Evolutionary conservation across 352 stramenopile species (phyloP), one percentile per base, ranked within the genome.

Genomic region (Pythium insidiosum): DNA sequence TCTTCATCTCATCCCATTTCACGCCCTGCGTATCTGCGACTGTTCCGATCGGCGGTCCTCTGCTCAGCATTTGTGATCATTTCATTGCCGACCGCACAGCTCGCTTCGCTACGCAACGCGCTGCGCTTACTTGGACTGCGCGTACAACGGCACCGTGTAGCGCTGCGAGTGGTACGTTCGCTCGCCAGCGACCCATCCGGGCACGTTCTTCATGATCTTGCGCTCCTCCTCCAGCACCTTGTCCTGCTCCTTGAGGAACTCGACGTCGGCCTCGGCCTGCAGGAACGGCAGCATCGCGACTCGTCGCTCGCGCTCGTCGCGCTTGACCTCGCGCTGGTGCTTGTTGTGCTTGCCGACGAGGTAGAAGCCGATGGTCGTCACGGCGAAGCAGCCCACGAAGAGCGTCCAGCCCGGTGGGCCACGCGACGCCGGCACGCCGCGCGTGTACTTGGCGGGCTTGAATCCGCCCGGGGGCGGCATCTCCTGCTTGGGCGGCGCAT

Each of bases 171-270:
- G 77, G 68, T 96, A 97, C 34, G 84, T 73, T 19, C 68, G 91
- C 51, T 96, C 63, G 29, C 88, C 87, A 37, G 81, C 81, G 43
- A 78, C 66, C 91, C 90, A 98, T 39, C 88, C 94, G 24, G 76
- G 77, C 44, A 98, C 88, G 64, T 94, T 80, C 66, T 97, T 95
- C 95, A 98, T 98, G 58, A 97, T 84, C 59, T 96, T 78, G 47
- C 71, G 74, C 66, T 98, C 94, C 45, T 93, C 82, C 15, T 84
- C 79, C 45, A 96, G 76, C 43, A 94, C 74, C 41, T 92, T 79
- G 33, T 90, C 75, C 59, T 97, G 77, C 41, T 92, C 60, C 52
- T 84, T 62, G 26, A 95, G 58, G 57, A 86, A 88, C 58, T 93
- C 74, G 29, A 88, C 81, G 68, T 98, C 95, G n/a, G 91, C 84